Percentiles rank a stretch among this genome's conserved stretches.
phyloP scores from a whole-genome alignment of 805 yeast genomes.

The Torulaspora maleeae region DNA sequence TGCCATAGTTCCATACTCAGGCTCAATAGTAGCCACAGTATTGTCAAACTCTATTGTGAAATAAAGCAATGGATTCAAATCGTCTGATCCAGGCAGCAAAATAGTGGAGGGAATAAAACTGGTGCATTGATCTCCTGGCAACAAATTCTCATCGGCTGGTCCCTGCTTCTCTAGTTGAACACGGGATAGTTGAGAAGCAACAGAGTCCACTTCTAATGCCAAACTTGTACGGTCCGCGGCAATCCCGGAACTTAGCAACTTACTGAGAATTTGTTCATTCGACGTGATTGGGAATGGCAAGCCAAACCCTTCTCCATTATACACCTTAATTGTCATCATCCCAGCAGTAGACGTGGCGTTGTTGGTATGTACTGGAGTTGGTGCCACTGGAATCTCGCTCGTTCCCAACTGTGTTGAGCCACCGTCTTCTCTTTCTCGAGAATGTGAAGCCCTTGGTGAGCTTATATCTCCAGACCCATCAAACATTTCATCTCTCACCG shows the following conservation, averaged over 20 bases:
- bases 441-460: constrained; percentile 7
- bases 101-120: constrained; percentile 49
- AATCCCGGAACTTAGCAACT: constrained; percentile 56
- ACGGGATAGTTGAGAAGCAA: constrained; percentile 27
- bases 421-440: constrained; percentile 6
- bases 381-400: constrained; percentile 5
- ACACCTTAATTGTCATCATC: constrained; percentile 69
- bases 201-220: constrained; percentile 22
- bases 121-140: constrained; percentile 32
- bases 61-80: constrained; percentile 66
- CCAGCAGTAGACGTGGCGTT: constrained; percentile 51
- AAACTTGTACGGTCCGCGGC: constrained; percentile 18
- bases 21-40: constrained; percentile 83
- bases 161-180: constrained; percentile 30
- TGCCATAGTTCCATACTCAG: constrained; percentile 74
- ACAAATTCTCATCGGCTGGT: constrained; percentile 34
- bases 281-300: constrained; percentile 69
- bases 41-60: constrained; percentile 92
- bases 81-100: constrained; percentile 49
- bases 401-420: constrained; percentile 3
- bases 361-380: constrained; percentile 8
- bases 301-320: constrained; percentile 59
- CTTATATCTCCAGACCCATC: constrained; percentile 4
- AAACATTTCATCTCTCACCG: constrained; percentile 16
- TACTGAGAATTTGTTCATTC: constrained; percentile 58